These are phyloP conservation scores for Fusarium guadeloupense DNA, from an alignment of 2,329 filamentous ascomycete species.

Conservation along the genomic window DNA sequence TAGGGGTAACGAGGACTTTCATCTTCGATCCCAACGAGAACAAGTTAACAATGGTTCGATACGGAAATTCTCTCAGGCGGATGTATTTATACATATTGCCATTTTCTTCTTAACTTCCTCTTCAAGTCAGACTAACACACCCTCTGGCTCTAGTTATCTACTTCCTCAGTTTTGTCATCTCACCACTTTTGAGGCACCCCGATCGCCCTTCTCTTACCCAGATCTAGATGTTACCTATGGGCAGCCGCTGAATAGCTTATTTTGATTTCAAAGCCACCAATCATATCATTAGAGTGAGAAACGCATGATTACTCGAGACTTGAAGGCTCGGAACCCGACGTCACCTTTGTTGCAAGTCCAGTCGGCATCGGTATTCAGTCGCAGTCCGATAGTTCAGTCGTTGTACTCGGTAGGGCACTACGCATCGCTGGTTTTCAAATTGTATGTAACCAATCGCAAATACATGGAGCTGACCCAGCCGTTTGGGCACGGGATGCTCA, in stretches of 20 bases:
- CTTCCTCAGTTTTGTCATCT: constrained; percentile 27
- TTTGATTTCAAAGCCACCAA: constrained; percentile 4
- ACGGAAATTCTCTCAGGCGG: background rate
- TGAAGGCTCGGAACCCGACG: background rate
- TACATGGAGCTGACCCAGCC: constrained; percentile 25
- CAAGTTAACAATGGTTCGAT: background rate
- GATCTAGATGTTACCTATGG: constrained; percentile 15
- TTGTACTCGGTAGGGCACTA: constrained; percentile 1
- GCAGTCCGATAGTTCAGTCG: constrained; percentile 16
- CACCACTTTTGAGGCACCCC: constrained; percentile 6
- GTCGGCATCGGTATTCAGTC: background rate
- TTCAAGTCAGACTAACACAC: background rate
- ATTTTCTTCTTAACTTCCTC: background rate
- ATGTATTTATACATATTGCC: background rate
- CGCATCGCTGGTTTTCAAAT: constrained; percentile 1
- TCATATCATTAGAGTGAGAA: constrained; percentile 1
- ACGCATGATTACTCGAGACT: background rate
- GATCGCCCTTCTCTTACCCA: constrained; percentile 23
- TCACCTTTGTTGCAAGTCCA: background rate
- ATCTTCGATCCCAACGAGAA: background rate
- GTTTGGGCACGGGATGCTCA: constrained; percentile 23
- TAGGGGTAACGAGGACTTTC: background rate
- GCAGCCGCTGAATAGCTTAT: background rate
- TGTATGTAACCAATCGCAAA: background rate
- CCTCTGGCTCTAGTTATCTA: constrained; percentile 12